Evolutionary conservation across 1,284 basidiomycete genomes (phyloP), one percentile per base, ranked within the genome.

Genomic region (Spongiforma sp.): DNA sequence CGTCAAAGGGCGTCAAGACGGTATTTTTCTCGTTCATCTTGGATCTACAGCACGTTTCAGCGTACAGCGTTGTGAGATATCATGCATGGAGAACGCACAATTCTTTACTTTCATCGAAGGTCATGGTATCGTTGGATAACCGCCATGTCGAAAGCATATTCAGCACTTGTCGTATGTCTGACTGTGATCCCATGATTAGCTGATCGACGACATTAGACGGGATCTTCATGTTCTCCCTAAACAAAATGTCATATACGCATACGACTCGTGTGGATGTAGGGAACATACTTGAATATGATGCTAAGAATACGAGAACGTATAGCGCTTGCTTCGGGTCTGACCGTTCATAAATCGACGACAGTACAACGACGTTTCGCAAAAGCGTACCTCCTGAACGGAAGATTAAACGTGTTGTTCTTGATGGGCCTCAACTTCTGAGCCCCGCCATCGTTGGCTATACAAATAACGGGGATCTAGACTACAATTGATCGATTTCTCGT

Each of bases 111-210:
- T 98, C 90, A 73, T 99, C 95, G 77, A 94, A 98, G 69, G 90
- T 85, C 90, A 98, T 94, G 4, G 86, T 84, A 62, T 83, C 76
- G 71, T 84, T 89, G 19, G 91, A 91, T 28, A 96, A 80, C 75
- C 91, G 95, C 94, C 95, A 99, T 0, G 96, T 99, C 14, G 96
- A 97, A 9, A 99, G 83, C 95, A 99, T 99, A 76, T 99, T 99
- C 68, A 99, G 82, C 8, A 99, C 94, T 74, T 97, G 95, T 8
- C 97, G 93, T 64, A 99, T 97, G 77, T 99, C 97, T 5, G 95
- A 96, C 71, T 98, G 94, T 14, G 95, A 86, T 9, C 96, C 93
- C 12, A 83, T 80, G 65, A 99, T 88, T 33, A 99, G 90, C 75
- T 98, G 93, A 73, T 99, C 97, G 56, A 99, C 83, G 41, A 97